Percentiles rank a stretch among this genome's conserved stretches.
phyloP scores from a whole-genome alignment of 768 basidiomycete species.

The Calocera cornea region DNA sequence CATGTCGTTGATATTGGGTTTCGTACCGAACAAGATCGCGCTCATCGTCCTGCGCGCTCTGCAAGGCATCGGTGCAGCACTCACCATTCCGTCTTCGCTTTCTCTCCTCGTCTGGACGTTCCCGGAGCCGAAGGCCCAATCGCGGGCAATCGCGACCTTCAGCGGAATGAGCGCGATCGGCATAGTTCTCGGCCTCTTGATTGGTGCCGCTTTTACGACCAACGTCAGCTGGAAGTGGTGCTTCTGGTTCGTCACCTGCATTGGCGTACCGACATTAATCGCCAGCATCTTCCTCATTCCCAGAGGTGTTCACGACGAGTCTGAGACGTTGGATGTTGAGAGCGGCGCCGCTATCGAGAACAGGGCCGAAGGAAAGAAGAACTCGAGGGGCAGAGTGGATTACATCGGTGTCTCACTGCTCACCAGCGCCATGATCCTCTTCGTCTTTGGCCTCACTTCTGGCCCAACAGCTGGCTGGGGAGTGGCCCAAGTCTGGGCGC shows the following conservation, averaged over 20 bases:
- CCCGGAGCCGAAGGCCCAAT: constrained; percentile 35
- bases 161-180: constrained; percentile 36
- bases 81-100: constrained; percentile 39
- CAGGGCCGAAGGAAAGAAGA: neutral
- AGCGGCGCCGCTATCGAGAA: neutral
- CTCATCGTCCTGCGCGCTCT: constrained; percentile 5
- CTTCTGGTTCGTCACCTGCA: constrained; percentile 36
- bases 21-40: neutral
- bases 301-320: constrained; percentile 11
- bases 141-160: constrained; percentile 36
- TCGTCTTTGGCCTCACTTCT: constrained; percentile 28
- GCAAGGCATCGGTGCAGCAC: constrained; percentile 29
- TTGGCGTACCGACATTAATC: constrained; percentile 26
- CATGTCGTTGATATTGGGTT: neutral
- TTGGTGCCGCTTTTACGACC: constrained; percentile 33
- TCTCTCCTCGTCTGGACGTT: constrained; percentile 38
- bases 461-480: constrained; percentile 41
- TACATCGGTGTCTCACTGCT: neutral
- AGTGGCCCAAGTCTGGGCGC: constrained; percentile 32
- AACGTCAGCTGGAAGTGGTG: constrained; percentile 37
- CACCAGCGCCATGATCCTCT: constrained; percentile 23
- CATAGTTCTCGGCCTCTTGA: constrained; percentile 33
- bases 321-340: neutral
- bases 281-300: constrained; percentile 28
- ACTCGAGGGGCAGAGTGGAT: neutral